phyloP scores from a whole-genome alignment of 495 filamentous ascomycete genomes.

The Daldinia decipiens region DNA sequence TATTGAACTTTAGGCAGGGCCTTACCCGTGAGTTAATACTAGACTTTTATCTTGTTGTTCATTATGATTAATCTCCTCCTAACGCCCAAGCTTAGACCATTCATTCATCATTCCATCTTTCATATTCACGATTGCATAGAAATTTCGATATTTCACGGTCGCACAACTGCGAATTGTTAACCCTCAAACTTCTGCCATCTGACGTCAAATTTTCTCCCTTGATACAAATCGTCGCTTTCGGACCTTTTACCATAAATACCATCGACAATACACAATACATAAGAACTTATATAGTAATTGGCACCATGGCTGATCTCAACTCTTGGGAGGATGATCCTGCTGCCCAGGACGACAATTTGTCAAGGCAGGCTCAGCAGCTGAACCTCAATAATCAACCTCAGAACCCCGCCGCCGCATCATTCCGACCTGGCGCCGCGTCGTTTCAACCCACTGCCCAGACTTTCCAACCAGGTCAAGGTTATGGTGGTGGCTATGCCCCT shows the following conservation, averaged over 20 bases:
- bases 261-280: neutral
- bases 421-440: constrained; percentile 78
- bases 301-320: constrained; percentile 84
- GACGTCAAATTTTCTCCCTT: neutral
- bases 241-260: neutral
- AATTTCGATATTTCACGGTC: constrained; percentile 25
- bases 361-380: constrained; percentile 80
- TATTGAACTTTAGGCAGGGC: constrained; percentile 6
- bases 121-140: constrained; percentile 5
- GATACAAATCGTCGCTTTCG: constrained; percentile 2
- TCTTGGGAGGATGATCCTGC: constrained; percentile 97
- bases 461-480: constrained; percentile 81
- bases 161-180: constrained; percentile 26
- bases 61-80: constrained; percentile 1
- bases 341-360: constrained; percentile 84
- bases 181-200: constrained; percentile 2
- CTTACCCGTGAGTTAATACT: neutral
- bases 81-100: neutral
- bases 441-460: constrained; percentile 82
- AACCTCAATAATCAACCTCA: constrained; percentile 69
- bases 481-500: constrained; percentile 57
- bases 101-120: neutral
- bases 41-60: constrained; percentile 8
- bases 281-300: constrained; percentile 5
- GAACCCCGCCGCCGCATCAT: constrained; percentile 57